Evolutionary conservation across 2,329 filamentous ascomycete genomes (phyloP).

Genomic region (Cordyceps tenuipes): DNA sequence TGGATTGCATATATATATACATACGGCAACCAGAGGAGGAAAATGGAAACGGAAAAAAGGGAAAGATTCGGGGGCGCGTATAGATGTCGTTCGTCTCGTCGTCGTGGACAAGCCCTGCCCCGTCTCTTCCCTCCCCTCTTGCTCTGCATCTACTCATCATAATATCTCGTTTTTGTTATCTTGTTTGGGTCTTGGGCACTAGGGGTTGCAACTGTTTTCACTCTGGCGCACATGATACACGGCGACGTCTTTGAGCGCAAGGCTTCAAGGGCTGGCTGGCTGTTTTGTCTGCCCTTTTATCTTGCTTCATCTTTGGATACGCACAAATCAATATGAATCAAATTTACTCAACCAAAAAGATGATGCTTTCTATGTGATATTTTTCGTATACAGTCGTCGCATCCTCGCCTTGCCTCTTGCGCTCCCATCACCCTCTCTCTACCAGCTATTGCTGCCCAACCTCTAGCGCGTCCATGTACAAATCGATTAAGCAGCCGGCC

Average conservation of each 20-base stretch:
- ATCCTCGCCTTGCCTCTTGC: not conserved
- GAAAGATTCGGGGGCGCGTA: not conserved
- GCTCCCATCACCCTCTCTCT: not conserved
- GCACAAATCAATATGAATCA: not conserved
- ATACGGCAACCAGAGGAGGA: not conserved
- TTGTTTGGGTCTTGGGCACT: not conserved
- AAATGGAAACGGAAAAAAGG: not conserved
- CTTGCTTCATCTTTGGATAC: conserved; percentile 3
- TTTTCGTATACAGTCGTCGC: not conserved
- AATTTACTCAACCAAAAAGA: not conserved
- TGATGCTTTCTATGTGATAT: not conserved
- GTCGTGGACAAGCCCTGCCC: not conserved
- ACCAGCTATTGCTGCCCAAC: conserved; percentile 20
- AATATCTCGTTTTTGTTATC: not conserved
- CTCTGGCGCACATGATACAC: not conserved
- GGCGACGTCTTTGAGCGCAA: not conserved
- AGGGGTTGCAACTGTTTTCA: not conserved
- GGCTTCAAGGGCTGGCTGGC: too few relatives aligned
- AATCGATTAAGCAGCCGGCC: conserved; percentile 83
- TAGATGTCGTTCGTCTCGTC: not conserved
- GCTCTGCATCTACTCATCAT: conserved; percentile 1
- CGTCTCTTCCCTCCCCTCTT: not conserved
- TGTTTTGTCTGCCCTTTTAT: not conserved
- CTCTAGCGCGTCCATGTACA: conserved; percentile 83
- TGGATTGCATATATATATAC: not conserved